Evolutionary conservation across 2,329 filamentous ascomycete species (phyloP).

Genomic region (Fusarium pseudonygamai): DNA sequence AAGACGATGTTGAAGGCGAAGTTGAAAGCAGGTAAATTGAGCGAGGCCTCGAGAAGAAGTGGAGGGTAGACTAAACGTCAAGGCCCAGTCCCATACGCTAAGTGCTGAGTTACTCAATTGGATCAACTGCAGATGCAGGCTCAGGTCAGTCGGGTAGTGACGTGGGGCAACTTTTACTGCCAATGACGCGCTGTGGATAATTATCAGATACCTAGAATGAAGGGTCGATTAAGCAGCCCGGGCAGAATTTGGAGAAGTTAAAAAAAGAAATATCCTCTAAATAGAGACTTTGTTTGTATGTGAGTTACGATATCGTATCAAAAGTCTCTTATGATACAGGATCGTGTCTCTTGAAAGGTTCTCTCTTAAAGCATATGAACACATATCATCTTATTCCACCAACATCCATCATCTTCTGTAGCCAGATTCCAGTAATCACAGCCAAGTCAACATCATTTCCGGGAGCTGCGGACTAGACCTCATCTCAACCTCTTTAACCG

Average conservation of each 20-base stretch:
- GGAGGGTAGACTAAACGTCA: not conserved
- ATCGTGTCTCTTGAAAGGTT: not conserved
- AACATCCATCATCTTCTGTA: conserved; percentile 38
- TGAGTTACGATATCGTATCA: not conserved
- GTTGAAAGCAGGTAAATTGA: conserved; percentile 18
- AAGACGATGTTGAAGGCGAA: conserved; percentile 12
- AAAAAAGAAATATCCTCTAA: not conserved
- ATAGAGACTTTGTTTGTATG: not conserved
- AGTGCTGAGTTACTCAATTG: not conserved
- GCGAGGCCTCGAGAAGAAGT: not conserved
- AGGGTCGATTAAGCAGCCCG: not conserved
- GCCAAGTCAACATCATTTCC: conserved; percentile 3
- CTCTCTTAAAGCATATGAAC: not conserved
- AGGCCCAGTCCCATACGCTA: not conserved
- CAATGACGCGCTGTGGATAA: conserved; percentile 34
- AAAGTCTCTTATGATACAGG: not conserved
- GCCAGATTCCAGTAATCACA: conserved; percentile 29
- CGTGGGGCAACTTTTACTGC: conserved; percentile 34
- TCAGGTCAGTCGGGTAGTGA: conserved; percentile 12
- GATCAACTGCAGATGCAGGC: not conserved
- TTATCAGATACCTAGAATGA: not conserved
- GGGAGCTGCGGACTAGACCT: not conserved
- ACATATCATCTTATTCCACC: conserved; percentile 15
- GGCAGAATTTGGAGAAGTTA: not conserved
- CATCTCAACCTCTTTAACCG: conserved; percentile 8